A percentile compares a stretch with the other conserved stretches of the same genome.
phyloP scores from a whole-genome alignment of 495 filamentous ascomycete species.

The Glonium stellatum region DNA sequence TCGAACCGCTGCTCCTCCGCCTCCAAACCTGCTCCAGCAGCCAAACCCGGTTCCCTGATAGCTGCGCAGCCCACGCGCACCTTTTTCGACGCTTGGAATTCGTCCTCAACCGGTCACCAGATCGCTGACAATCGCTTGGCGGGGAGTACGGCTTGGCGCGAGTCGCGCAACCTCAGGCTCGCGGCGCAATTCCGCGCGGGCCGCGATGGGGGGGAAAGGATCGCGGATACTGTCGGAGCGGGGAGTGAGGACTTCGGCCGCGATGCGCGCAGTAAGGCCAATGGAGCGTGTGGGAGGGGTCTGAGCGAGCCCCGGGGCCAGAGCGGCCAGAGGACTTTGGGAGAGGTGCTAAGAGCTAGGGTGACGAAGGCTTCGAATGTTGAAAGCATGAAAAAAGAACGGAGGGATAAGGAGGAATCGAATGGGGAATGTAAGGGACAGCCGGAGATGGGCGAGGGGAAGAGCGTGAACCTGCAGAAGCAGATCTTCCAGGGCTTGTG shows the following conservation, averaged over 20 bases:
- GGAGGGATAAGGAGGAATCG: conserved; percentile 30
- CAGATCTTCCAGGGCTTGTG: conserved; percentile 59
- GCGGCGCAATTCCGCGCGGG: conserved; percentile 57
- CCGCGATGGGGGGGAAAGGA: conserved; percentile 40
- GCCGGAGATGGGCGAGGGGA: neutral
- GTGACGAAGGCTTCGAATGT: conserved; percentile 13
- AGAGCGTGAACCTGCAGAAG: conserved; percentile 9
- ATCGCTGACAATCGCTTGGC: conserved; percentile 55
- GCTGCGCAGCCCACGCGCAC: conserved; percentile 47
- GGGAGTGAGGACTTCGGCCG: conserved; percentile 38
- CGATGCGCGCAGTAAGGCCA: conserved; percentile 37
- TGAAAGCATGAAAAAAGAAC: conserved; percentile 33
- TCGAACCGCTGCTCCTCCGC: neutral
- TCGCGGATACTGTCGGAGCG: conserved; percentile 54
- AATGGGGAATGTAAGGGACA: neutral
- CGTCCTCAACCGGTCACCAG: conserved; percentile 74
- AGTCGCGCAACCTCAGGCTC: conserved; percentile 59
- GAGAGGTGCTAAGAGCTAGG: conserved; percentile 23
- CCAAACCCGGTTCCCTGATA: conserved; percentile 15
- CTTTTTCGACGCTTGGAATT: conserved; percentile 75
- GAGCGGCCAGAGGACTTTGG: conserved; percentile 40
- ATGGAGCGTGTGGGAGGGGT: conserved; percentile 40
- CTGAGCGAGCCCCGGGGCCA: conserved; percentile 39
- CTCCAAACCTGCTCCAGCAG: neutral
- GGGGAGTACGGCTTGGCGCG: conserved; percentile 61